These are phyloP conservation scores for Mycocentrospora acerina DNA, from an alignment of 2,329 filamentous ascomycete genomes.

Conservation along the genomic window DNA sequence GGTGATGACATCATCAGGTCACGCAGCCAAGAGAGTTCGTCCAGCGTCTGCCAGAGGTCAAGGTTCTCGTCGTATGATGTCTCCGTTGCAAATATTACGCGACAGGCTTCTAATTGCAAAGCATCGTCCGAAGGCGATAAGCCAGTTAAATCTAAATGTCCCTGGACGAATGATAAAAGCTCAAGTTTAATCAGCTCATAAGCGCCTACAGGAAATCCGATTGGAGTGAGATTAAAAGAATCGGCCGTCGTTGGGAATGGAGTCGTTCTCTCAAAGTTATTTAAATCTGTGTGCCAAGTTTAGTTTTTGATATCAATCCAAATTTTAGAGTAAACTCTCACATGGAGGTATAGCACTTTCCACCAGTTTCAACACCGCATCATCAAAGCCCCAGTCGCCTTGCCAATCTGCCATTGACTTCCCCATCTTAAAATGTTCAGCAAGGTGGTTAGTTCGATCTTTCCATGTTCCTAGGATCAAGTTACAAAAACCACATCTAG, in stretches of 20 bases:
- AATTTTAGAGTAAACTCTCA: too few species aligned
- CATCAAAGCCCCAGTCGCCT: constrained; percentile 27
- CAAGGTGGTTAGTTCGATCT: constrained; percentile 23
- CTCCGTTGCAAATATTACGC: constrained; percentile 26
- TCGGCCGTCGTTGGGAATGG: constrained; percentile 19
- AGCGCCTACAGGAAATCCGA: constrained; percentile 20
- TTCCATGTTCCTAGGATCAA: constrained; percentile 18
- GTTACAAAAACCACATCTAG: constrained; percentile 27
- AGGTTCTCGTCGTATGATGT: constrained; percentile 1
- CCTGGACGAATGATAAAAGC: constrained; percentile 19
- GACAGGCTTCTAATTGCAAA: constrained; percentile 27
- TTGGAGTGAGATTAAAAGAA: constrained; percentile 20
- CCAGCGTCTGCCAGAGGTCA: too few species aligned
- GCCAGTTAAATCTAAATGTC: constrained; percentile 13
- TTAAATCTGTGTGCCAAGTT: constrained; percentile 24
- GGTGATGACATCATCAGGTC: constrained; percentile 25
- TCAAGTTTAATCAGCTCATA: constrained; percentile 25
- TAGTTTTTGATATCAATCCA: too few species aligned
- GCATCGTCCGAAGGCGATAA: constrained; percentile 15
- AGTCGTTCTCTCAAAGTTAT: constrained; percentile 18
- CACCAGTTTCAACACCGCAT: constrained; percentile 8
- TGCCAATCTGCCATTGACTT: constrained; percentile 25
- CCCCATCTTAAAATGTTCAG: constrained; percentile 25
- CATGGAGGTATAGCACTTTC: constrained; percentile 23
- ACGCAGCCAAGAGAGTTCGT: constrained; percentile 20